Evolutionary conservation across 2,329 filamentous ascomycete genomes (phyloP).

Genomic region (Trichoderma cornu-damae): DNA sequence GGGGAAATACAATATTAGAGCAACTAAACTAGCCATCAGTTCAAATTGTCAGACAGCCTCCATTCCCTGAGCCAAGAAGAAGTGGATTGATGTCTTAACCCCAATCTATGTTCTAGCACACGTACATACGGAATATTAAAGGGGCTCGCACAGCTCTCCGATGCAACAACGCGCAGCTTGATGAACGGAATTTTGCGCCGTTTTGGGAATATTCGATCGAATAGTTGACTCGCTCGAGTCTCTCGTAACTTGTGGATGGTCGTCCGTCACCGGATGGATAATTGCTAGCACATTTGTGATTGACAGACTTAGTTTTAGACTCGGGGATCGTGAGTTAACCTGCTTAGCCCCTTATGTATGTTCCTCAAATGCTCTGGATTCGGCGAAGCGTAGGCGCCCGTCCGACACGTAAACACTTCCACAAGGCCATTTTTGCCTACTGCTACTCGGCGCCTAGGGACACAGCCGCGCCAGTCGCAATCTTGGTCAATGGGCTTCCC

Average conservation of each 20-base stretch:
- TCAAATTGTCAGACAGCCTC: neutral
- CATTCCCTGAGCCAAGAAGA: neutral
- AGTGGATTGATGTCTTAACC: neutral
- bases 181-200: neutral
- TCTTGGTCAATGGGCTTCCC: constrained; percentile 29
- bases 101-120: neutral
- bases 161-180: too few relatives aligned
- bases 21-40: neutral
- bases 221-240: neutral
- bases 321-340: neutral
- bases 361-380: neutral
- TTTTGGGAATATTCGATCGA: neutral
- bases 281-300: neutral
- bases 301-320: neutral
- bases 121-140: too few relatives aligned
- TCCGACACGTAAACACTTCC: constrained; percentile 16
- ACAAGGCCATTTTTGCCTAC: constrained; percentile 21
- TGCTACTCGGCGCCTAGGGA: constrained; percentile 21
- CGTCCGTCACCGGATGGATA: neutral
- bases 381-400: neutral
- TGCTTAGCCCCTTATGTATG: neutral
- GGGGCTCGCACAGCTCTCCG: too few relatives aligned
- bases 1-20: neutral
- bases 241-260: neutral
- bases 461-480: constrained; percentile 18